Conservation (phyloP, 2,329 filamentous ascomycete genomes). For the Neonectria punicea region DNA sequence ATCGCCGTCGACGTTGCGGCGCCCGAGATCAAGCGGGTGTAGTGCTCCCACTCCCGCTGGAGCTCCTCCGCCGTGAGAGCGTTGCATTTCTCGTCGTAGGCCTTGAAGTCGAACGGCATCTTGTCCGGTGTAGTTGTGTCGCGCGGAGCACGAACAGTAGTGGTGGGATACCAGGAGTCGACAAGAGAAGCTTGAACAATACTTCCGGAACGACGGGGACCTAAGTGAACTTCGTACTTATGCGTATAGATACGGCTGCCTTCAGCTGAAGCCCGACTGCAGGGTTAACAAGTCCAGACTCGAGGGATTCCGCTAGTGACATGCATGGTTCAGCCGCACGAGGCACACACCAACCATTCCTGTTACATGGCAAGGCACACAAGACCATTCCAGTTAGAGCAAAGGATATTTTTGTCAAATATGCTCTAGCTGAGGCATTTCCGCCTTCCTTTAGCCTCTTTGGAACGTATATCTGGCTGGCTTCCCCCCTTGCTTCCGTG, state of each 20-base stretch:
- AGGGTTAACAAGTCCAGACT: not conserved
- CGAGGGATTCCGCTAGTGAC: not conserved
- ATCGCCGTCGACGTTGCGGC: slow-evolving; percentile 54
- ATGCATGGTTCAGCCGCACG: not conserved
- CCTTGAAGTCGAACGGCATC: slow-evolving; percentile 55
- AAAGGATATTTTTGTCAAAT: not conserved
- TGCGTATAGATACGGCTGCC: not conserved
- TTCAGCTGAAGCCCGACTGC: not conserved
- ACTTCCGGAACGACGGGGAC: not conserved
- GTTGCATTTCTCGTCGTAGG: slow-evolving; percentile 52
- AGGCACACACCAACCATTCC: not conserved
- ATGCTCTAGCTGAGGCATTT: not conserved
- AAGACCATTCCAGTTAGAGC: not conserved
- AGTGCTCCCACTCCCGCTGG: slow-evolving; percentile 55
- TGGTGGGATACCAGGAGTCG: not conserved
- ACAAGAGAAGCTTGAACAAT: not conserved
- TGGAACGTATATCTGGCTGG: not conserved
- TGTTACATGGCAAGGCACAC: not conserved
- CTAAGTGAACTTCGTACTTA: not conserved
- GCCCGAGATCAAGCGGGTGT: slow-evolving; percentile 53
- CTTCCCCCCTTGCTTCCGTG: not conserved
- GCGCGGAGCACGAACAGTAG: not conserved
- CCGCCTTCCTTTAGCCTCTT: too few relatives aligned
- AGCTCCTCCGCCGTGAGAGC: slow-evolving; percentile 50
- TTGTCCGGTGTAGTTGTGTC: not conserved